Percentiles rank a stretch among this genome's conserved stretches.
Conservation (phyloP, 2,329 filamentous ascomycete species). For the Alternaria gansuensis region DNA sequence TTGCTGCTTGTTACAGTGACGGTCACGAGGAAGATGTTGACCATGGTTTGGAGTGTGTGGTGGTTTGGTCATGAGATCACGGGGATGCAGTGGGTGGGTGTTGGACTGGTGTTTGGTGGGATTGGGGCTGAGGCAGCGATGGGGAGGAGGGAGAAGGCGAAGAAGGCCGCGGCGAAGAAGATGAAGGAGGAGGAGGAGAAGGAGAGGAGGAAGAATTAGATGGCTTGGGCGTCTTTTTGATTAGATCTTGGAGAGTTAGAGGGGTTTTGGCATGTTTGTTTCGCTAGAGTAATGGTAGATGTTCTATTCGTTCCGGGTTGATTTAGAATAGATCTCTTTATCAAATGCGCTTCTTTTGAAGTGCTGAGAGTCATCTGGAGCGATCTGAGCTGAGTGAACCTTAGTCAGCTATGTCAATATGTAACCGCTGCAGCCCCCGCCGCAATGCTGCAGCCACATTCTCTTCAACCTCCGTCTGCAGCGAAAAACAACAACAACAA, state of each 20-base stretch:
- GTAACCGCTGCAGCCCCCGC: too few species aligned
- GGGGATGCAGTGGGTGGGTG: conserved; percentile 92
- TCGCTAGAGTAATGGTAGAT: not conserved
- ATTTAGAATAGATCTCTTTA: not conserved
- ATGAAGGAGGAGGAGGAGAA: conserved; percentile 15
- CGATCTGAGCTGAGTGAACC: not conserved
- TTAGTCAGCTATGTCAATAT: not conserved
- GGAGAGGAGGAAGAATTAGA: conserved; percentile 27
- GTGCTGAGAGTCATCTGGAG: not conserved
- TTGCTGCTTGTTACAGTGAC: conserved; percentile 93
- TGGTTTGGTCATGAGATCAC: conserved; percentile 91
- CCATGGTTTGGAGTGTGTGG: conserved; percentile 95
- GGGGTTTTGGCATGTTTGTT: not conserved
- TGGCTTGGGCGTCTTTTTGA: not conserved
- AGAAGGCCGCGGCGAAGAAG: conserved; percentile 73
- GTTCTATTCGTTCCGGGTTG: not conserved
- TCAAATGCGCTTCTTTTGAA: not conserved
- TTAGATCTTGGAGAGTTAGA: not conserved
- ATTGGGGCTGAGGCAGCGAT: conserved; percentile 90
- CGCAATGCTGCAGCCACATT: too few species aligned
- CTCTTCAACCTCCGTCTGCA: too few species aligned
- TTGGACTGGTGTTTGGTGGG: conserved; percentile 91
- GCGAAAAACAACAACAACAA: too few species aligned
- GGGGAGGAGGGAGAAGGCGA: conserved; percentile 81
- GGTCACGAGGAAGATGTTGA: conserved; percentile 98